Conservation (phyloP, 495 filamentous ascomycete species). For the Podospora didyma region DNA sequence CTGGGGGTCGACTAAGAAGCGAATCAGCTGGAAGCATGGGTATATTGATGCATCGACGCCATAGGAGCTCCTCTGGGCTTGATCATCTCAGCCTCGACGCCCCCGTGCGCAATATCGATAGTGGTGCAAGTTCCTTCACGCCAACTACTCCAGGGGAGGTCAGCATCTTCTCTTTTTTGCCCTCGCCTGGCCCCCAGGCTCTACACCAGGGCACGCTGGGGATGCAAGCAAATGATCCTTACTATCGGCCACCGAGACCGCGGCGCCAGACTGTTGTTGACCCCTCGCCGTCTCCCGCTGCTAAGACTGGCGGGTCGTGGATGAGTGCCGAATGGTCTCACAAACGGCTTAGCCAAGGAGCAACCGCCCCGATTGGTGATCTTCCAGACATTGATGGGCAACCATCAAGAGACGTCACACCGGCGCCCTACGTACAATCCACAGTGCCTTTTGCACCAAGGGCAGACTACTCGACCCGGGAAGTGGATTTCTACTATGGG, state of each 20-base stretch:
- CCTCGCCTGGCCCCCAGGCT: conserved; percentile 45
- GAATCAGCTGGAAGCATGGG: conserved; percentile 77
- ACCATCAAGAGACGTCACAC: conserved; percentile 35
- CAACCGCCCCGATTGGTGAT: conserved; percentile 23
- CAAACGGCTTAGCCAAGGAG: conserved; percentile 37
- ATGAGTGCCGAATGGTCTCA: conserved; percentile 50
- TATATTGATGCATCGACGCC: conserved; percentile 51
- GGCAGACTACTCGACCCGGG: conserved; percentile 85
- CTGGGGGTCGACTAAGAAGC: conserved; percentile 68
- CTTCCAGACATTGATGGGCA: conserved; percentile 37
- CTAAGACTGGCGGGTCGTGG: conserved; percentile 40
- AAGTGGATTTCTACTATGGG: conserved; percentile 94
- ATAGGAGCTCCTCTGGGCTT: conserved; percentile 42
- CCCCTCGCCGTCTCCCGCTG: conserved; percentile 34
- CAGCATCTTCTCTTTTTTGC: conserved; percentile 65
- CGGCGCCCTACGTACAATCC: conserved; percentile 31
- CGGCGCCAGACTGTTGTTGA: conserved; percentile 57
- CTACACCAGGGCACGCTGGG: conserved; percentile 39
- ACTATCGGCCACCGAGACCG: conserved; percentile 78
- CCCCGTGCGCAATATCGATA: conserved; percentile 29
- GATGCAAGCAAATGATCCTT: conserved; percentile 61
- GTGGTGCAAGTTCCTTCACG: conserved; percentile 54
- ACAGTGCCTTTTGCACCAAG: conserved; percentile 37
- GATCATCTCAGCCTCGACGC: conserved; percentile 40
- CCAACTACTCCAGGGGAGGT: conserved; percentile 64